Evolutionary conservation across 176 grass and related monocot species (phyloP).

Genomic region (Olyra latifolia): DNA sequence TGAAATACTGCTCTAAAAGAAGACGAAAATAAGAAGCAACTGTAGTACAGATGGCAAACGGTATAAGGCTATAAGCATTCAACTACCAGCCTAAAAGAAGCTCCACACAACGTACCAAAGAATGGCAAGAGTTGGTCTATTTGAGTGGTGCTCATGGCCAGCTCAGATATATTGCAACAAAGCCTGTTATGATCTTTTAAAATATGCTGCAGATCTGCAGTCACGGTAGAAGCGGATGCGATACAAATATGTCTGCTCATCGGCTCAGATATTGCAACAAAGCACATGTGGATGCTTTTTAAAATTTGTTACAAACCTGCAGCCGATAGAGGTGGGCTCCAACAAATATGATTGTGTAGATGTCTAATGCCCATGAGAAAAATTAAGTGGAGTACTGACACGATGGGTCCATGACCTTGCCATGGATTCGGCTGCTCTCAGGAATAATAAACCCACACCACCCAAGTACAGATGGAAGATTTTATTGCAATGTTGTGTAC

Average conservation of each 20-base stretch:
- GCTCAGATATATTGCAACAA: neutral
- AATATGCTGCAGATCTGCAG: neutral
- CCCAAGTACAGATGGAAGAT: neutral
- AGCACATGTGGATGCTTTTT: neutral
- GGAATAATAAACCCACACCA: neutral
- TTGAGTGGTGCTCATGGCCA: neutral
- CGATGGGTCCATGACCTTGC: neutral
- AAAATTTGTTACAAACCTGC: neutral
- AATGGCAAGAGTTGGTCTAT: neutral
- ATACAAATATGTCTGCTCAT: neutral
- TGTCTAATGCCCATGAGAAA: neutral
- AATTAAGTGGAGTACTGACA: neutral
- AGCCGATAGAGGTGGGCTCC: neutral
- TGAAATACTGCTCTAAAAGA: neutral
- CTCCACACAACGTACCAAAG: neutral
- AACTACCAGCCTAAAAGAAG: neutral
- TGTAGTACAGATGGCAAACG: neutral
- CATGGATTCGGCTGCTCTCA: neutral
- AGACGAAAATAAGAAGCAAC: neutral
- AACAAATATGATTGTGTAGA: neutral
- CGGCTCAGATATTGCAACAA: neutral
- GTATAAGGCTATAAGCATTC: neutral
- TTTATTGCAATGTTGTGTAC: neutral
- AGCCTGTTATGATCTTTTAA: neutral
- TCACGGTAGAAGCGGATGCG: neutral